Evolutionary conservation across 768 basidiomycete species (phyloP), one percentile per base, ranked within the genome.

Genomic region (Mycena kentingensis): DNA sequence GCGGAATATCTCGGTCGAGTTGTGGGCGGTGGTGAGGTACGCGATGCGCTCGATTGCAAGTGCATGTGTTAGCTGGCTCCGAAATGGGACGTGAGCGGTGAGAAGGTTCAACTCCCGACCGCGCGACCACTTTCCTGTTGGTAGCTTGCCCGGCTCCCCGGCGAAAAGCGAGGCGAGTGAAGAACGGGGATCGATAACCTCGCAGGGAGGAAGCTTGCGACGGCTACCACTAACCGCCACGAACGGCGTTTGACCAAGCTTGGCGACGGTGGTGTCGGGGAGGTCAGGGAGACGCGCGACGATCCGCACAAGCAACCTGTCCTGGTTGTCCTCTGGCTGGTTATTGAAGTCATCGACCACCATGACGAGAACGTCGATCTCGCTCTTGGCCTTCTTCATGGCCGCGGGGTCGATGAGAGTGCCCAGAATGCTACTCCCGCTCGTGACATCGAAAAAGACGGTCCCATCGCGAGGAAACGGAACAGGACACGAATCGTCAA

Each of bases 121-220:
- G 8, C 36, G 19, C 4, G 35, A 45, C 37, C 54, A 61, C 1
- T 21, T 52, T 2, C 46, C 60, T n/a, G 35, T 31, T 11, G 60
- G 63, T 10, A 60, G 51, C 44, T 47, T 52, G 7, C 50, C 55
- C 7, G 45, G 16, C 34, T 60, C 59, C 22, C 51, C 57, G 16
- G 19, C 11, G 28, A 52, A 64, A 10, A 64, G 45, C 8, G 28
- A 36, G 6, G 58, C 54, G 18, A 64, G 52, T 16, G 41, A 28
- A 26, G 55, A 60, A 15, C 45, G 42, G 28, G 63, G 63, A 19
- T 64, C 60, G 24, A 64, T 52, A 22, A 63, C 53, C 1, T 55
- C 41, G 5, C 38, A 29, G 3, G 63, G 57, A 2, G 56, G 18
- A 13, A 51, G 18, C 21, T 43, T 25, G 10, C 32, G 19, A 15